Evolutionary conservation across 2,329 filamentous ascomycete species (phyloP), one percentile per base, ranked within the genome.

Genomic region (Botryotinia convoluta): DNA sequence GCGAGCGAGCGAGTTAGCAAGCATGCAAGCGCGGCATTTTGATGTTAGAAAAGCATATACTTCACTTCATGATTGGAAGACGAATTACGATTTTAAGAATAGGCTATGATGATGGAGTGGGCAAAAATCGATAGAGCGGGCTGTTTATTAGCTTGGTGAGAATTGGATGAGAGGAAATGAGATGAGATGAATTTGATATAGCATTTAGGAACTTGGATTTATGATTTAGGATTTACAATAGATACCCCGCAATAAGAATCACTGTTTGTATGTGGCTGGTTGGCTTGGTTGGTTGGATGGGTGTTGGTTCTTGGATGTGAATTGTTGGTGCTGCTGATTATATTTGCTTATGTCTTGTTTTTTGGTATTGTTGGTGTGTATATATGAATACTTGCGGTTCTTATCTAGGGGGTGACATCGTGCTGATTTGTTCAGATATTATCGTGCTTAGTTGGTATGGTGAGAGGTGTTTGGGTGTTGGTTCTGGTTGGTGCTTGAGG

Each of bases 21-120:
- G 60, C 60, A 63, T 37, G 44, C 35, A 57, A 44, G 37, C 61
- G 61, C 39, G 61, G 39, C 61, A 63, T 29, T 63, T 44, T 63
- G 39, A 44, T 62, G 8, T 63, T 44, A 20, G 10, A 29, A 63
- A 63, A 32, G 39, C 29, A 63, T 32, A 7, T 22, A 32, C 26
- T 39, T 42, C 3, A 35, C 18, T 35, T 37, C 3, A 12, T 37
- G 32, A 32, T 37, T 37, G 32, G 57, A 60, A 54, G 51, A 54
- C 16, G 20, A 26, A 37, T 37, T 26, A 22, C 9, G 32, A 60
- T 60, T 2, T 60, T 18, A 60, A 10, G 57, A 60, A 60, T 22
- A 14, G 32, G 20, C 16, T 20, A 20, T 8, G 57, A 22, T 22
- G 57, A 32, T 26, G 51, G 3, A 12, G 10, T 20, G 57, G 32